Evolutionary conservation across 2,329 filamentous ascomycete species (phyloP).

Genomic region (Penicillium sp.): DNA sequence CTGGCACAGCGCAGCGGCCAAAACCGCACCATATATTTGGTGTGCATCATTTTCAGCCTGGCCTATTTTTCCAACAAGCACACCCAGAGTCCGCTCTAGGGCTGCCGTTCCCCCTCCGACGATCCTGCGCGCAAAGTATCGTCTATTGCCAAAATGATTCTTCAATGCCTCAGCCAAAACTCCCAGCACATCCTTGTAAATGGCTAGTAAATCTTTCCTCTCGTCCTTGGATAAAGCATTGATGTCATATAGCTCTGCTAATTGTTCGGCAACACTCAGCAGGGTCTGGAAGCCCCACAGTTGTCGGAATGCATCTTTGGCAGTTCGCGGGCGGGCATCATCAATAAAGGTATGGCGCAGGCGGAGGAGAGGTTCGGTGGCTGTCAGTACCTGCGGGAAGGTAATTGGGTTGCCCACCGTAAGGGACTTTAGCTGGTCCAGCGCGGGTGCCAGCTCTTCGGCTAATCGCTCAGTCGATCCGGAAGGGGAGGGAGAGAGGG

Average conservation of each 20-base stretch:
- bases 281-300: constrained; percentile 75
- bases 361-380: constrained; percentile 61
- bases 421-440: constrained; percentile 38
- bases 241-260: constrained; percentile 72
- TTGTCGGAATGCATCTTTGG: constrained; percentile 80
- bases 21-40: constrained; percentile 78
- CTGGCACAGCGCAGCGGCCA: constrained; percentile 79
- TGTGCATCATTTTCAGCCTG: constrained; percentile 58
- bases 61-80: constrained; percentile 61
- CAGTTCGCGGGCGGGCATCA: constrained; percentile 48
- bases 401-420: constrained; percentile 30
- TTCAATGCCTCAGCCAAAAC: constrained; percentile 74
- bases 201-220: constrained; percentile 67
- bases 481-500: constrained; percentile 29
- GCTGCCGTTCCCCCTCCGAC: constrained; percentile 76
- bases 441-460: constrained; percentile 38
- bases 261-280: constrained; percentile 66
- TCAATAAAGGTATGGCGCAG: constrained; percentile 67
- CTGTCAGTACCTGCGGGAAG: constrained; percentile 38
- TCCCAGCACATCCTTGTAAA: constrained; percentile 57
- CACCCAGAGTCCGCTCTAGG: constrained; percentile 69
- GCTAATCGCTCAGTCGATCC: constrained; percentile 36
- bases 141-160: constrained; percentile 79
- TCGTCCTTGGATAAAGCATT: constrained; percentile 60
- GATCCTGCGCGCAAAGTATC: constrained; percentile 78